These are phyloP conservation scores for Pascua sp. DNA, from an alignment of 1,284 basidiomycete genomes.

Conservation along the genomic window DNA sequence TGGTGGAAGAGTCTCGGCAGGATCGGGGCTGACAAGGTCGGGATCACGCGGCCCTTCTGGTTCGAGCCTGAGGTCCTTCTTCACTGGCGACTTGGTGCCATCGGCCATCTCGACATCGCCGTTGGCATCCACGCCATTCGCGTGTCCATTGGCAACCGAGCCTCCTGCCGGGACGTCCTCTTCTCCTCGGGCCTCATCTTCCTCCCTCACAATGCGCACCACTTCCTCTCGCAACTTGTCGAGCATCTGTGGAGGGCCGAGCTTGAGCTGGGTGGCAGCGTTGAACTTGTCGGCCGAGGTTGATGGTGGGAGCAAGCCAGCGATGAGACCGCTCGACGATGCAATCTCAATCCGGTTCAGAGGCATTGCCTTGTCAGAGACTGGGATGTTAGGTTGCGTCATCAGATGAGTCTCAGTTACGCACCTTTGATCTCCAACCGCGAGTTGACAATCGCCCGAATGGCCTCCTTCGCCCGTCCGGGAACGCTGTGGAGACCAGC, in stretches of 20 bases:
- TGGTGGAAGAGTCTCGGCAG: slow-evolving; percentile 39
- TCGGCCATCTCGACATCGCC: slow-evolving; percentile 41
- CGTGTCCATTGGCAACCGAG: slow-evolving; percentile 58
- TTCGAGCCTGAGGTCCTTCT: slow-evolving; percentile 35
- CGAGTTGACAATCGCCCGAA: slow-evolving; percentile 92
- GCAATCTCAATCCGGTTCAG: slow-evolving; percentile 61
- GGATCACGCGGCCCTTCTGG: slow-evolving; percentile 24
- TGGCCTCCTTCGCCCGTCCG: slow-evolving; percentile 61
- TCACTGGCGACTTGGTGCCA: slow-evolving; percentile 13
- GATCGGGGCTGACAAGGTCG: slow-evolving; percentile 34
- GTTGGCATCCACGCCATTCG: slow-evolving; percentile 52
- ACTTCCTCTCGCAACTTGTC: slow-evolving; percentile 77
- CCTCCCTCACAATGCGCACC: slow-evolving; percentile 57
- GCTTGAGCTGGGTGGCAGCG: slow-evolving; percentile 68
- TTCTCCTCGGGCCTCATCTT: slow-evolving; percentile 34
- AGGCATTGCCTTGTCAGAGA: slow-evolving; percentile 59
- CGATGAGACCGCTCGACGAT: slow-evolving; percentile 67
- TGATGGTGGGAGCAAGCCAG: slow-evolving; percentile 61
- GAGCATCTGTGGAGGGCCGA: slow-evolving; percentile 72
- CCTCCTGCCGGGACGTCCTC: slow-evolving; percentile 9
- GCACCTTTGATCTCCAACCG: slow-evolving; percentile 85
- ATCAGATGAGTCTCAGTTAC: slow-evolving; percentile 13
- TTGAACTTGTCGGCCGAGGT: slow-evolving; percentile 70
- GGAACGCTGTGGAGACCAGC: slow-evolving; percentile 64
- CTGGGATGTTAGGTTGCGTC: slow-evolving; percentile 14